Evolutionary conservation across 2,329 filamentous ascomycete genomes (phyloP).

Genomic region (Dactylellina parvicollis): DNA sequence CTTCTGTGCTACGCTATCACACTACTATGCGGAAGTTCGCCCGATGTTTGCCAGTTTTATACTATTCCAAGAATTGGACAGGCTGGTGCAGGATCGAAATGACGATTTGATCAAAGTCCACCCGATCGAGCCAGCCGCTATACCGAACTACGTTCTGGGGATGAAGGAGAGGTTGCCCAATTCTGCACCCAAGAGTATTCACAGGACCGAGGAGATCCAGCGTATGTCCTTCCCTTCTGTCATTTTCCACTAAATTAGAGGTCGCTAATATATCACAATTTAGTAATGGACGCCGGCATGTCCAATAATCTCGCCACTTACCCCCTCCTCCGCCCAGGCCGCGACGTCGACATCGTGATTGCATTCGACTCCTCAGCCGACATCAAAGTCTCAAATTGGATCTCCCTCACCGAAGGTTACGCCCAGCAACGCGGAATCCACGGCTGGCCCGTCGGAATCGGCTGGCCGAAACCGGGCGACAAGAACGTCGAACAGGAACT

Average conservation of each 20-base stretch:
- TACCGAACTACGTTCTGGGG: conserved; percentile 88
- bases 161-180: conserved; percentile 79
- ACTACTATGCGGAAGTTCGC: conserved; percentile 95
- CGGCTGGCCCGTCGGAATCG: conserved; percentile 93
- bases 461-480: conserved; percentile 79
- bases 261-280: background rate
- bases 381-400: conserved; percentile 93
- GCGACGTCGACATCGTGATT: conserved; percentile 87
- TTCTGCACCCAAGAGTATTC: conserved; percentile 80
- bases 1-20: conserved; percentile 92
- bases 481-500: conserved; percentile 69
- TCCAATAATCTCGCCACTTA: conserved; percentile 98
- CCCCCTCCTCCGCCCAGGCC: conserved; percentile 85
- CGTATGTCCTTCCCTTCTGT: conserved; percentile 3
- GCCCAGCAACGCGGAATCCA: conserved; percentile 87
- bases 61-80: conserved; percentile 80
- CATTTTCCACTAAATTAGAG: conserved; percentile 64
- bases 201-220: conserved; percentile 66
- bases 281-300: conserved; percentile 82
- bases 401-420: conserved; percentile 92
- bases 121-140: conserved; percentile 87
- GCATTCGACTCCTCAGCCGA: conserved; percentile 96
- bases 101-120: conserved; percentile 90
- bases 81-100: conserved; percentile 81
- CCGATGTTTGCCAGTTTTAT: conserved; percentile 79